Conservation (phyloP, 352 stramenopile species). For the Globisporangium abappressorium region DNA sequence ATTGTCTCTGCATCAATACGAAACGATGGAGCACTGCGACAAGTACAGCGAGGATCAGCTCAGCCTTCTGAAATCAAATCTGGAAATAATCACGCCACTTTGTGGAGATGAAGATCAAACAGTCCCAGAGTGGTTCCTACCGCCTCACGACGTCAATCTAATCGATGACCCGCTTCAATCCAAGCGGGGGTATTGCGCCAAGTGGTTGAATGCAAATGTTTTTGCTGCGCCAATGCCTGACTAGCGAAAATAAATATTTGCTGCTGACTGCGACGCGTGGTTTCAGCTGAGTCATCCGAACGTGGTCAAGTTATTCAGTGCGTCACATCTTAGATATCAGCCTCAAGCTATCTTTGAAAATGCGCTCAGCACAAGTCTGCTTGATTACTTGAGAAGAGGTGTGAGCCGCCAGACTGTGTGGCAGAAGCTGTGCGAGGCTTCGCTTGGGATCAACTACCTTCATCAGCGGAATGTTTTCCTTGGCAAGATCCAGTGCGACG, state of each 20-base stretch:
- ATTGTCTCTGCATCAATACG: constrained; percentile 2
- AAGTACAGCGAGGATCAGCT: constrained; percentile 6
- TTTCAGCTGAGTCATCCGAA: constrained; percentile 39
- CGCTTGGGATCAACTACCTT: constrained; percentile 35
- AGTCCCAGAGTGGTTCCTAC: constrained; percentile 47
- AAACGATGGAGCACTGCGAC: constrained; percentile 5
- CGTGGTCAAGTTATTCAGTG: constrained; percentile 17
- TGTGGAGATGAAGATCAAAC: not conserved
- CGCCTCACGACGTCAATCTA: constrained; percentile 52
- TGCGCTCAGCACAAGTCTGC: not conserved
- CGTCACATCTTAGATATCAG: constrained; percentile 10
- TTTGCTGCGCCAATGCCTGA: too few species aligned
- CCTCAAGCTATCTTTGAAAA: constrained; percentile 6
- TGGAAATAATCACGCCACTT: not conserved
- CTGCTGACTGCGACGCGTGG: not conserved
- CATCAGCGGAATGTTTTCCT: constrained; percentile 10
- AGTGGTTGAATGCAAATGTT: constrained; percentile 27
- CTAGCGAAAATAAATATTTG: not conserved
- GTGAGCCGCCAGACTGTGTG: not conserved
- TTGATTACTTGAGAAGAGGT: not conserved
- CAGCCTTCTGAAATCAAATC: not conserved
- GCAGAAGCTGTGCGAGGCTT: constrained; percentile 11
- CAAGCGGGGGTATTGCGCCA: constrained; percentile 15
- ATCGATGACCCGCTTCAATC: too few species aligned
- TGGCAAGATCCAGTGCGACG: constrained; percentile 1